These are phyloP conservation scores for Chlamydomonas sp. DNA, from an alignment of 139 green algal species.

Conservation along the genomic window DNA sequence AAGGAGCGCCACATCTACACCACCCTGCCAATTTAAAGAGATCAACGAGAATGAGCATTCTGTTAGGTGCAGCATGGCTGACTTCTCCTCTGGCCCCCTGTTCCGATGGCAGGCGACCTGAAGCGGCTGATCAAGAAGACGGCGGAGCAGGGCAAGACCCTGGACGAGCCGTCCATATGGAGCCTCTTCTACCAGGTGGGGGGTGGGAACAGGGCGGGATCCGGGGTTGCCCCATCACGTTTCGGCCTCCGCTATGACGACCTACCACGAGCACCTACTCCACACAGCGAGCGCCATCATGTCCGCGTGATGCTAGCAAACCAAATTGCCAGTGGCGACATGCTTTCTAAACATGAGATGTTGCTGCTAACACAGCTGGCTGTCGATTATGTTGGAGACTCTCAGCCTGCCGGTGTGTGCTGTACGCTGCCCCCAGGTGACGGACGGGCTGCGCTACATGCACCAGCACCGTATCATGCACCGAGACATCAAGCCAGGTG, in stretches of 20 bases:
- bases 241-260: background rate
- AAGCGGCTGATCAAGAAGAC: conserved; percentile 68
- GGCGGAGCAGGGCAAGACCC: conserved; percentile 46
- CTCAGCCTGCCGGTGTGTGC: too few species aligned
- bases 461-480: conserved; percentile 72
- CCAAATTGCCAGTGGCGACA: too few species aligned
- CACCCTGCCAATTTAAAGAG: too few species aligned
- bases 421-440: conserved; percentile 42
- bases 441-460: conserved; percentile 65
- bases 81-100: background rate
- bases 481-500: conserved; percentile 63
- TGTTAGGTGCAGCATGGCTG: too few species aligned
- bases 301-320: too few species aligned
- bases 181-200: conserved; percentile 56
- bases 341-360: too few species aligned
- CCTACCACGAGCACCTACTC: background rate
- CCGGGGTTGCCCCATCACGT: background rate
- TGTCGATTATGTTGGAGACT: too few species aligned
- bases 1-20: too few species aligned
- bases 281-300: background rate
- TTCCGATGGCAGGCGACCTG: conserved; percentile 51
- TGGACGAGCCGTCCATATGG: conserved; percentile 67
- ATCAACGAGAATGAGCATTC: too few species aligned
- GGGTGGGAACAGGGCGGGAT: background rate
- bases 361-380: too few species aligned